Base-by-base conservation (phyloP, 2,329 filamentous ascomycete species). In the Epichloe uncinata region DNA sequence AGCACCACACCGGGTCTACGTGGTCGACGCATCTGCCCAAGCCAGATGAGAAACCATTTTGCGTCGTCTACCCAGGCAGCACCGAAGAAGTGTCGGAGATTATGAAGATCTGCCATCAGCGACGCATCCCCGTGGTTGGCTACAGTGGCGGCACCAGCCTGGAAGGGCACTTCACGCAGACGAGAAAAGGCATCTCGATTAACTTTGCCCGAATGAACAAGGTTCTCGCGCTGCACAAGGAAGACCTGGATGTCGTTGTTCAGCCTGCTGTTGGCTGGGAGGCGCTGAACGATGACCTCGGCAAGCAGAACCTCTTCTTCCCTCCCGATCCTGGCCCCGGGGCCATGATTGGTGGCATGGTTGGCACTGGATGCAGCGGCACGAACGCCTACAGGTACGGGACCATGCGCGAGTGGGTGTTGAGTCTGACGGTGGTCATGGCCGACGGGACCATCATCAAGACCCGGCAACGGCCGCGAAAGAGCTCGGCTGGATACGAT, bases 321-420 rank as follows among this genome's bases (percentile, higher is more conserved):
- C 89, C 89, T 20, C 89, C 88, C 0, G 89, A 95, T 65, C 89
- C 89, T 16, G 90, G 89, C 48, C 89, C 90, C 48, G 88, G 89
- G 16, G 89, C 89, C 53, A 87, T 87, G 82, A 95, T 96, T 58
- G 89, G 89, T 51, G 89, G 89, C 50, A 89, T 89, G 85, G 79
- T 89, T 35, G 85, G 84, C 20, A 89, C 85, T 3, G 77, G 77
- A 36, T 79, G 75, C 69, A 79, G 74, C 61, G 89, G 89, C 52
- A 95, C 89, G 13, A 95, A 95, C 64, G 84, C 89, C 15, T 95
- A 94, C 70, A 78, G 89, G 51, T 95, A 95, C 65, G 90, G 89
- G 54, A 95, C 89, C 2, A 95, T 95, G 88, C 82, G 87, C 54
- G 89, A 95, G 63, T 95, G 89, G 89, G 90, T 95, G 12, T 70